phyloP scores from a whole-genome alignment of 2,329 filamentous ascomycete genomes.

The Pseudogymnoascus sp. region DNA sequence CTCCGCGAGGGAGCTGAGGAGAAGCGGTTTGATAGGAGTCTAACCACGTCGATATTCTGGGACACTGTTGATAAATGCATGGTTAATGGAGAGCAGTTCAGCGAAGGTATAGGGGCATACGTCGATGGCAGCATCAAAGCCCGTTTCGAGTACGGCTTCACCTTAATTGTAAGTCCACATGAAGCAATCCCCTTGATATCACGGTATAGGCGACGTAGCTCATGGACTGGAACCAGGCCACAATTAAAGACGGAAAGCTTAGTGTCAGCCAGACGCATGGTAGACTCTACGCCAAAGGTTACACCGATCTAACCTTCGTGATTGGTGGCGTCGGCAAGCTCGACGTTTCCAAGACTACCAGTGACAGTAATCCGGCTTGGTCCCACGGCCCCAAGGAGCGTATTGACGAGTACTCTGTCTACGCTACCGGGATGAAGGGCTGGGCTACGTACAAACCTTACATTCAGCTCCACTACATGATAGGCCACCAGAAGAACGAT shows the following conservation, averaged over 20 bases:
- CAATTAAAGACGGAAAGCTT: background rate
- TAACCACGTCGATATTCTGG: background rate
- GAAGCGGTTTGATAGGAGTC: background rate
- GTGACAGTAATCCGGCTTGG: background rate
- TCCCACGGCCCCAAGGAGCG: background rate
- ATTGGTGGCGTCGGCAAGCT: background rate
- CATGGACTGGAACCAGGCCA: background rate
- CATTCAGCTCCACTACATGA: background rate
- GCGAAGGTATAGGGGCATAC: background rate
- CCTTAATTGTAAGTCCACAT: background rate
- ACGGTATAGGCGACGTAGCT: background rate
- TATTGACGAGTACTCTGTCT: background rate
- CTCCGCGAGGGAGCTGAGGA: too few relatives aligned
- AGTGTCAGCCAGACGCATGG: background rate
- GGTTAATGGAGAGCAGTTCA: background rate
- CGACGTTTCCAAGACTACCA: background rate
- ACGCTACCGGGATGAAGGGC: background rate
- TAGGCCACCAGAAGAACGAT: background rate
- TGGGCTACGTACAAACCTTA: background rate
- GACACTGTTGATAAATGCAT: background rate
- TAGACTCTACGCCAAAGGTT: background rate
- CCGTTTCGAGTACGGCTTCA: background rate
- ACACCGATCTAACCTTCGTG: background rate
- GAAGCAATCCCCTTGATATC: background rate
- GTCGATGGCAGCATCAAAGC: background rate